Evolutionary conservation across 116 monocot species (phyloP), one percentile per base, ranked within the genome.

Genomic region (Dioscorea cayenensis): DNA sequence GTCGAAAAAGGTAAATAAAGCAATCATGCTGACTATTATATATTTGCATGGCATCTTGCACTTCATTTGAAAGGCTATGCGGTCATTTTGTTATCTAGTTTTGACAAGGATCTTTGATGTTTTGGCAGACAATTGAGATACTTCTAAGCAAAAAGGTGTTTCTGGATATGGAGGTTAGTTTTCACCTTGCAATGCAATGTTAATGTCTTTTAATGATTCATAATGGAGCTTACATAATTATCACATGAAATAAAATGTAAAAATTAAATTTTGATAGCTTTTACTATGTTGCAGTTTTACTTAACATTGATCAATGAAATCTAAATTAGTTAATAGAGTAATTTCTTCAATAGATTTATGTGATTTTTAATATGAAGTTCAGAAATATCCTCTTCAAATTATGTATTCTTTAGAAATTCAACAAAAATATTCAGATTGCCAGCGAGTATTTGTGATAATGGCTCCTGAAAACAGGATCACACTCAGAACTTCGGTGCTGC

Each of bases 61-160:
- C 1, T 16, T 55, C 4, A 16, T 55, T 16, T 55, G 2, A n/a
- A 55, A 5, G 43, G 55, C 7, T 36, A n/a, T 21, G 68, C 75
- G 6, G 0, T 7, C 0, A 10, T 43, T 43, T 43, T 12, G 1
- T 43, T 43, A 5, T 43, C 43, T 6, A 43, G 12, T 43, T 43
- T 67, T 49, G n/a, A 16, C 19, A n/a, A 55, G 14, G 55, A 55
- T 55, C 11, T 17, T 68, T 22, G 0, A 48, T 68, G 49, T 74
- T 75, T 27, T 82, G 85, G 82, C 88, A 97, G 97, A 93, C 97
- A 48, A 84, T 93, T 49, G 97, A 97, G 63, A 77, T 84, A 78
- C 92, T 97, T 62, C 75, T 97, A 51, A 86, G 90, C 81, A 88
- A 88, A 79, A 92, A 83, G 66, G 36, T 90, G 51, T 88, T 96